phyloP scores from a whole-genome alignment of 371 early-diverging fungal genomes.

The Mucor mucedo region DNA sequence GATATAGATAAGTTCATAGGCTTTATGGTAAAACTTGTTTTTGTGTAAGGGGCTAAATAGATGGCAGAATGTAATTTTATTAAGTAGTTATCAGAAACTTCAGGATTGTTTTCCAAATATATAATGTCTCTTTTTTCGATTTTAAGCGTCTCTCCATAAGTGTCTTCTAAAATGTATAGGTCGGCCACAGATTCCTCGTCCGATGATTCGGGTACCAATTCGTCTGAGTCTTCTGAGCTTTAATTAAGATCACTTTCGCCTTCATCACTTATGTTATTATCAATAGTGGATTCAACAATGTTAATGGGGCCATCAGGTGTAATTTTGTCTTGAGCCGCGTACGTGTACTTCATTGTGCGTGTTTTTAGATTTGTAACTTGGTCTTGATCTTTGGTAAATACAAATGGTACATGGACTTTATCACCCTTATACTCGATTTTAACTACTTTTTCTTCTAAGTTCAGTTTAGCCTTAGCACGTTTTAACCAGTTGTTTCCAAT shows the following conservation, averaged over 20 bases:
- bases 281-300: not conserved
- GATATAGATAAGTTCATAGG: not conserved
- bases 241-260: not conserved
- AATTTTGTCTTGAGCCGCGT: not conserved
- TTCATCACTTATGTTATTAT: not conserved
- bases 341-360: not conserved
- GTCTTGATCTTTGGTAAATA: not conserved
- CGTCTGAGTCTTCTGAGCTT: no score
- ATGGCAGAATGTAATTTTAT: not conserved
- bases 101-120: not conserved
- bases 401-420: not conserved
- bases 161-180: not conserved
- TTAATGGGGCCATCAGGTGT: not conserved
- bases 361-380: not conserved
- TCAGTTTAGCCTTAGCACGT: no score
- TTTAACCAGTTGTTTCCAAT: no score
- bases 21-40: not conserved
- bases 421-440: no score
- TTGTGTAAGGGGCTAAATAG: not conserved
- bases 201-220: not conserved
- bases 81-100: not conserved
- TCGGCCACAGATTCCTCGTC: no score
- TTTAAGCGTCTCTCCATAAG: not conserved
- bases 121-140: not conserved
- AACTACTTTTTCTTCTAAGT: no score